Evolutionary conservation across 1,284 basidiomycete genomes (phyloP).

Genomic region (Ustilago crameri): DNA sequence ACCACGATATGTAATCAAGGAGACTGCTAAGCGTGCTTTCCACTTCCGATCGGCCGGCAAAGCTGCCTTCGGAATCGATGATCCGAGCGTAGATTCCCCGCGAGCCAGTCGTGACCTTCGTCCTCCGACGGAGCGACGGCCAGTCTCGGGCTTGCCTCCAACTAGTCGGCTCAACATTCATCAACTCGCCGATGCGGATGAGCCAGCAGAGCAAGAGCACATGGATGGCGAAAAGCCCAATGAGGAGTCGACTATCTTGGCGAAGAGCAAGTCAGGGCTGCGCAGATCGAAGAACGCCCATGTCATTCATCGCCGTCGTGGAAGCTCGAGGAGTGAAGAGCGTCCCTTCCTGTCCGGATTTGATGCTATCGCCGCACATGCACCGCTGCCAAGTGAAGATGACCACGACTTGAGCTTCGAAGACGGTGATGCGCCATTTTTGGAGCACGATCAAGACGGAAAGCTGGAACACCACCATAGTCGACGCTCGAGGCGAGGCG

Average conservation of each 20-base stretch:
- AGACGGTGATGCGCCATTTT: slow-evolving; percentile 52
- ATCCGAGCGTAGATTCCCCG: slow-evolving; percentile 9
- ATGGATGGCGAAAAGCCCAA: slow-evolving; percentile 30
- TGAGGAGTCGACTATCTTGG: slow-evolving; percentile 10
- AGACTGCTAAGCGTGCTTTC: slow-evolving; percentile 46
- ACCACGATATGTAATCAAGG: slow-evolving; percentile 36
- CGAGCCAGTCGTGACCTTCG: slow-evolving; percentile 20
- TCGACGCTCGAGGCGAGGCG: slow-evolving; percentile 15
- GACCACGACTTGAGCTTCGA: slow-evolving; percentile 48
- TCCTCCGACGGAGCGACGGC: slow-evolving; percentile 13
- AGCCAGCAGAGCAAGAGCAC: slow-evolving; percentile 19
- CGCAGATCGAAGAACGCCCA: slow-evolving; percentile 21
- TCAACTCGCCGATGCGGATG: slow-evolving; percentile 21
- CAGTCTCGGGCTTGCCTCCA: slow-evolving; percentile 30
- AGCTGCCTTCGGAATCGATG: slow-evolving; percentile 36
- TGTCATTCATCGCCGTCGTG: slow-evolving; percentile 28
- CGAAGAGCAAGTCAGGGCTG: slow-evolving; percentile 15
- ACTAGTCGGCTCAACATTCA: slow-evolving; percentile 38
- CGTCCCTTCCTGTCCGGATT: slow-evolving; percentile 60
- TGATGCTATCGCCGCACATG: slow-evolving; percentile 55
- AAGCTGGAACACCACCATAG: slow-evolving; percentile 15
- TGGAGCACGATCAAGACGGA: slow-evolving; percentile 29
- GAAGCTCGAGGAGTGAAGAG: slow-evolving; percentile 45
- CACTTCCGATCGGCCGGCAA: slow-evolving; percentile 49
- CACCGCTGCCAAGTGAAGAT: slow-evolving; percentile 54